A percentile compares a stretch with the other conserved stretches of the same genome.
Evolutionary conservation across 2,329 filamentous ascomycete species (phyloP).

Genomic region (Aureobasidium lini): DNA sequence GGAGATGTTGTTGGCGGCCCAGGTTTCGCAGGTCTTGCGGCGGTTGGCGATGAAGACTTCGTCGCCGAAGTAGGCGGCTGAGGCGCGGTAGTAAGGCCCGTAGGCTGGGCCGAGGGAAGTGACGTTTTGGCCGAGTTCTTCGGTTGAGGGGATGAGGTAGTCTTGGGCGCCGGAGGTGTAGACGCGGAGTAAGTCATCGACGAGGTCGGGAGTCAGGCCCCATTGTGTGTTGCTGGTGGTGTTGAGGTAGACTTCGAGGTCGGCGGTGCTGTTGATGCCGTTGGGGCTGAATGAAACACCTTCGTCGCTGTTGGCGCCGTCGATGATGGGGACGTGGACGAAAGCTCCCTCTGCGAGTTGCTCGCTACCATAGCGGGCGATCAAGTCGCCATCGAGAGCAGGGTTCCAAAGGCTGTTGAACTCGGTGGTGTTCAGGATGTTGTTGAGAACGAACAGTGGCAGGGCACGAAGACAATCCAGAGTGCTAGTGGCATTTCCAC

Average conservation of each 20-base stretch:
- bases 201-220: slow-evolving; percentile 21
- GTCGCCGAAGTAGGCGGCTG: slow-evolving; percentile 50
- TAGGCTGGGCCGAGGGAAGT: slow-evolving; percentile 25
- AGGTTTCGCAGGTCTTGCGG: slow-evolving; percentile 45
- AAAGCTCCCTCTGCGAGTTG: slow-evolving; percentile 53
- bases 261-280: slow-evolving; percentile 48
- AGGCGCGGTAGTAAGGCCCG: slow-evolving; percentile 47
- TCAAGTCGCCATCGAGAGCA: slow-evolving; percentile 50
- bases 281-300: slow-evolving; percentile 49
- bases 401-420: slow-evolving; percentile 36
- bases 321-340: slow-evolving; percentile 52
- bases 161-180: slow-evolving; percentile 46
- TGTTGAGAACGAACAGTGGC: slow-evolving; percentile 24
- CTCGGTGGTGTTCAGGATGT: slow-evolving; percentile 22
- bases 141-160: slow-evolving; percentile 41
- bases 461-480: slow-evolving; percentile 57
- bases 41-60: slow-evolving; percentile 49
- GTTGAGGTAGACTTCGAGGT: slow-evolving; percentile 41
- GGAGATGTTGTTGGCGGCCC: slow-evolving; percentile 40
- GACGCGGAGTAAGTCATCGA: slow-evolving; percentile 37
- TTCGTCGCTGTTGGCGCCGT: slow-evolving; percentile 60
- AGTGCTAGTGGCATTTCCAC: slow-evolving; percentile 48
- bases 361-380: slow-evolving; percentile 44
- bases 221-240: slow-evolving; percentile 12
- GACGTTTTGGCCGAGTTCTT: slow-evolving; percentile 28